Conservation (phyloP, 225 moss, liverwort and hornwort species). For the Climacium dendroides region DNA sequence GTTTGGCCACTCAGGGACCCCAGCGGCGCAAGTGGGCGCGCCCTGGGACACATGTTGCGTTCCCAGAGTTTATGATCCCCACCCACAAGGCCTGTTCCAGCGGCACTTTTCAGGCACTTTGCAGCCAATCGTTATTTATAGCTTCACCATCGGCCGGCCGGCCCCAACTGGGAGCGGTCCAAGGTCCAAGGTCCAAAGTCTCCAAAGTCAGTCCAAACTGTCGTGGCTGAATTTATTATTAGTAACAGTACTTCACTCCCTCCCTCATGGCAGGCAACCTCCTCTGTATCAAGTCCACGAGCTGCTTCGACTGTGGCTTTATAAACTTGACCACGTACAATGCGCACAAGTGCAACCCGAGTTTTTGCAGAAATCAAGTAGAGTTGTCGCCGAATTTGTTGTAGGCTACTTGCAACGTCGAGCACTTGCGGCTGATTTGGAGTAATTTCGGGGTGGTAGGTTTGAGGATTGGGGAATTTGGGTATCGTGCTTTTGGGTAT, state of each 20-base stretch:
- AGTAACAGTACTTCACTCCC: too few species aligned
- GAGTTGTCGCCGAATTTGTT: background rate
- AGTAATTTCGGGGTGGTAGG: background rate
- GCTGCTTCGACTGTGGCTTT: too few species aligned
- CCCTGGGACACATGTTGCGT: background rate
- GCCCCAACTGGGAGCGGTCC: background rate
- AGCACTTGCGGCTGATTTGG: background rate
- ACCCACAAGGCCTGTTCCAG: background rate
- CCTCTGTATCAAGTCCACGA: background rate
- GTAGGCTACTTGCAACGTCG: background rate
- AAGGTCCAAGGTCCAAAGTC: background rate
- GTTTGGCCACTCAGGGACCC: background rate
- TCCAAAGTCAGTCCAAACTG: too few species aligned
- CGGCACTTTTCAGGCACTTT: background rate
- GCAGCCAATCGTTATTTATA: background rate
- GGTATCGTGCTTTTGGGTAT: background rate
- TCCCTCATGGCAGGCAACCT: background rate
- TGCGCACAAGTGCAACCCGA: too few species aligned
- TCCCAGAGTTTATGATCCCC: background rate
- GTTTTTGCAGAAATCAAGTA: background rate
- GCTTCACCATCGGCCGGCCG: background rate
- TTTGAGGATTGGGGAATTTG: background rate
- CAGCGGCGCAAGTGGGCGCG: background rate
- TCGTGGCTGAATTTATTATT: background rate
- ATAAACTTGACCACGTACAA: too few species aligned